Base-by-base conservation (phyloP, 208 protist genomes). In the Angomonas desouzai region DNA sequence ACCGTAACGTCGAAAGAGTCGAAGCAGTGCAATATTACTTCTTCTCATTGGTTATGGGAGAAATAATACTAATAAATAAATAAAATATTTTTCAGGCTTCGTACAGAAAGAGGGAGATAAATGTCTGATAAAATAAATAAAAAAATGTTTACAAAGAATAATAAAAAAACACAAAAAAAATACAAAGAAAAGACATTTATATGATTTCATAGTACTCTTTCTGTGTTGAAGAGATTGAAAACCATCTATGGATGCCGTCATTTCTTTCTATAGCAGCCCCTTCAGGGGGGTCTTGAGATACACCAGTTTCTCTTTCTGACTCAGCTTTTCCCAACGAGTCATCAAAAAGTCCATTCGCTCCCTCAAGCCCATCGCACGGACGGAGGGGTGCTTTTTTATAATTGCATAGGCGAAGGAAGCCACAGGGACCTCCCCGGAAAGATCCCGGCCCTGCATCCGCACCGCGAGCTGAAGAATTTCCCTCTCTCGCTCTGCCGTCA, bases 291-390 rank as follows among this genome's bases (percentile, higher is more conserved):
- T 66, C 55, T 89, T 87, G 20, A 93, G 55, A 66, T 92, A 95
- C 30, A 76, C 71, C 20, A 88, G 34, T 16, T 75, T 77, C 71
- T 93, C 72, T 40, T 72, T 76, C 45, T 76, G 48, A 25, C 74
- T 85, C 18, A 95, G 77, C 48, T 79, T 74, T 20, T 79, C 67
- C 89, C 89, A 95, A 3, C 84, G 70, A 22, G 72, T 77, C 38
- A 77, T 79, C 22, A 92, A 60, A 60, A 95, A 93, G 59, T 87
- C 77, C 84, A 95, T 92, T n/a, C 89, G 81, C 69, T 95, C 89
- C 3, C 83, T 78, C 30, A 95, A 55, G 11, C 84, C 84, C 83
- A 93, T 92, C 40, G 76, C 66, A 2, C 85, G 83, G 60, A 95
- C 80, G 0, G 86, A 93, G 2, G 89, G 89, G 60, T 95, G 83